Percentiles rank a stretch among this genome's conserved stretches.
These are phyloP conservation scores for Delonix regia DNA, from an alignment of 306 rosid genomes.

Conservation along the genomic window DNA sequence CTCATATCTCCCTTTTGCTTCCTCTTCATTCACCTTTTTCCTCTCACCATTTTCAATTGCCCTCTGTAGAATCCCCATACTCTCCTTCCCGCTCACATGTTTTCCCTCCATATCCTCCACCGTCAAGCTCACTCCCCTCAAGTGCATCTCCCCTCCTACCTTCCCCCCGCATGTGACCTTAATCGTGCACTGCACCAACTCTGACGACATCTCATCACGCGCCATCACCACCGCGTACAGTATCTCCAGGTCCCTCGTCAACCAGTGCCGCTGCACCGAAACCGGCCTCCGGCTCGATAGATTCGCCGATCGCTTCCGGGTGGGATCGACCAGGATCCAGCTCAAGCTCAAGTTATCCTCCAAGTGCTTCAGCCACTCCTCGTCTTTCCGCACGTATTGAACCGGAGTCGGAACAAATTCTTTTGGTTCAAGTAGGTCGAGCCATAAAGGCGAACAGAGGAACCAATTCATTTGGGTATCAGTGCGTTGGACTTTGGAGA, in stretches of 20 bases:
- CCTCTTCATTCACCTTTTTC: constrained; percentile 38
- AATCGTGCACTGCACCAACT: constrained; percentile 56
- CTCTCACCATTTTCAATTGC: constrained; percentile 65
- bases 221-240: constrained; percentile 54
- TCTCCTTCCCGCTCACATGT: constrained; percentile 60
- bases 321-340: constrained; percentile 75
- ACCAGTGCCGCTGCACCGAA: constrained; percentile 69
- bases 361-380: constrained; percentile 47
- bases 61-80: constrained; percentile 52
- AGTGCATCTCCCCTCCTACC: constrained; percentile 57
- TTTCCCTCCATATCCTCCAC: constrained; percentile 77
- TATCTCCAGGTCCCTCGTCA: constrained; percentile 68
- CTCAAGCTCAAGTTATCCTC: constrained; percentile 62
- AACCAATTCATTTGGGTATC: constrained; percentile 55
- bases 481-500: constrained; percentile 55
- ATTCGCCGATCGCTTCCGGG: constrained; percentile 56
- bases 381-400: constrained; percentile 30
- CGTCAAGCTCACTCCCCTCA: constrained; percentile 71
- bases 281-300: constrained; percentile 71
- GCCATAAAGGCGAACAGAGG: constrained; percentile 52
- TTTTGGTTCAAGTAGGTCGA: constrained; percentile 59
- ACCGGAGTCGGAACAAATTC: constrained; percentile 57
- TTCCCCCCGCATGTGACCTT: constrained; percentile 67
- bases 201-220: constrained; percentile 32
- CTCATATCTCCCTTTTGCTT: constrained; percentile 46